phyloP scores from a whole-genome alignment of 345 rosid genomes.

The Salix arbutifolia region DNA sequence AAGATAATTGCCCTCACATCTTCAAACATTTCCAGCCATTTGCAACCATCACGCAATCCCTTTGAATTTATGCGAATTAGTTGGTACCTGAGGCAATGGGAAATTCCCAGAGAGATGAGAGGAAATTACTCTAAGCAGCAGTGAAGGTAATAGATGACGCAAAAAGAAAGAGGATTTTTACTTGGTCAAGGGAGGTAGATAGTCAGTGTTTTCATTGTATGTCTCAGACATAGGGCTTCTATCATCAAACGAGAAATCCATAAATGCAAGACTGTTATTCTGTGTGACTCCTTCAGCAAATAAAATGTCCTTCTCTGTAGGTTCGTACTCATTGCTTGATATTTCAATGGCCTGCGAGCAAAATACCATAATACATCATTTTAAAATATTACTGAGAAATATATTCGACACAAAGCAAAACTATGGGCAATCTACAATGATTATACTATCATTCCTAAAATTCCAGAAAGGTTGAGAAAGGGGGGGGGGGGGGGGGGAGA shows the following conservation, averaged over 20 bases:
- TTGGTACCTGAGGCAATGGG: conserved; percentile 40
- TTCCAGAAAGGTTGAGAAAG: neutral
- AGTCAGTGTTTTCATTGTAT: conserved; percentile 38
- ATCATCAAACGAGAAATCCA: conserved; percentile 56
- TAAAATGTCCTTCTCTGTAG: conserved; percentile 52
- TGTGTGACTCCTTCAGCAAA: conserved; percentile 58
- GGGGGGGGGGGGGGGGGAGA: neutral
- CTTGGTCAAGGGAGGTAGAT: conserved; percentile 37
- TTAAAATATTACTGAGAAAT: neutral
- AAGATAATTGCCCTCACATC: conserved; percentile 52
- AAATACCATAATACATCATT: neutral
- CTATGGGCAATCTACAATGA: neutral
- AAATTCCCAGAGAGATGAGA: neutral
- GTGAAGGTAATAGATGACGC: neutral
- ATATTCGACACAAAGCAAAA: neutral
- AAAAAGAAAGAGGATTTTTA: conserved; percentile 11
- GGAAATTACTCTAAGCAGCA: neutral
- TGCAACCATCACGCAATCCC: conserved; percentile 52
- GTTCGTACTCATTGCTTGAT: conserved; percentile 60
- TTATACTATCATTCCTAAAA: neutral
- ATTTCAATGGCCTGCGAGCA: conserved; percentile 48
- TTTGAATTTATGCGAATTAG: conserved; percentile 51
- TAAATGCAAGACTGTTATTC: conserved; percentile 50
- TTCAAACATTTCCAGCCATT: conserved; percentile 71
- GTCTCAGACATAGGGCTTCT: conserved; percentile 48